phyloP scores from a whole-genome alignment of 768 basidiomycete species.

The Ramaria sp. region DNA sequence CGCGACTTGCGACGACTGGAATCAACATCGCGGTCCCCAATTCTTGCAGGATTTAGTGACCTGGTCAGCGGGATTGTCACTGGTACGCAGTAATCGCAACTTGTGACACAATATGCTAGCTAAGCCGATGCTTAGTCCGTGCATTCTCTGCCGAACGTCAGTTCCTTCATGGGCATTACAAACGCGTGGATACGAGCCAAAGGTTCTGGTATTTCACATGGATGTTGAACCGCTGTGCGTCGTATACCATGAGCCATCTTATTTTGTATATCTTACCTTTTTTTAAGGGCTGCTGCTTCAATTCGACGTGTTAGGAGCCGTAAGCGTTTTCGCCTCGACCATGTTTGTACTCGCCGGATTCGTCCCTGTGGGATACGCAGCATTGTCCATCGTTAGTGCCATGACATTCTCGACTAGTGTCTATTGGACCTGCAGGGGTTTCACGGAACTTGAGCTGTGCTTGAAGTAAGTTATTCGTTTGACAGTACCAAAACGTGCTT shows the following conservation, averaged over 20 bases:
- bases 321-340: conserved; percentile 24
- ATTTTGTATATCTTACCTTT: not conserved
- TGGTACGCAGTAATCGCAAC: not conserved
- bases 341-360: conserved; percentile 24
- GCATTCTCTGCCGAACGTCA: conserved; percentile 14
- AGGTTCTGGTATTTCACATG: conserved; percentile 14
- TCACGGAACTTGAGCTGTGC: conserved; percentile 17
- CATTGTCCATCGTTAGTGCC: conserved; percentile 11
- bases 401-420: conserved; percentile 13
- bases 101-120: not conserved
- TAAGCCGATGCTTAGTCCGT: conserved; percentile 14
- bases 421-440: conserved; percentile 12
- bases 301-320: conserved; percentile 27
- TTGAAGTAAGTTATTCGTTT: conserved; percentile 7
- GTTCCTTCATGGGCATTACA: conserved; percentile 10
- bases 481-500: not conserved
- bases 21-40: conserved; percentile 23
- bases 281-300: conserved; percentile 12
- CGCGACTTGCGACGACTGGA: conserved; percentile 27
- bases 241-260: not conserved
- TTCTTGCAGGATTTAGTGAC: conserved; percentile 15
- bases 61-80: conserved; percentile 16
- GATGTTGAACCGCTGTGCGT: conserved; percentile 14
- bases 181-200: conserved; percentile 1
- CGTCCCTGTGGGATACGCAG: conserved; percentile 14